Conservation (phyloP, 2,329 filamentous ascomycete genomes). For the Apiospora hydei region DNA sequence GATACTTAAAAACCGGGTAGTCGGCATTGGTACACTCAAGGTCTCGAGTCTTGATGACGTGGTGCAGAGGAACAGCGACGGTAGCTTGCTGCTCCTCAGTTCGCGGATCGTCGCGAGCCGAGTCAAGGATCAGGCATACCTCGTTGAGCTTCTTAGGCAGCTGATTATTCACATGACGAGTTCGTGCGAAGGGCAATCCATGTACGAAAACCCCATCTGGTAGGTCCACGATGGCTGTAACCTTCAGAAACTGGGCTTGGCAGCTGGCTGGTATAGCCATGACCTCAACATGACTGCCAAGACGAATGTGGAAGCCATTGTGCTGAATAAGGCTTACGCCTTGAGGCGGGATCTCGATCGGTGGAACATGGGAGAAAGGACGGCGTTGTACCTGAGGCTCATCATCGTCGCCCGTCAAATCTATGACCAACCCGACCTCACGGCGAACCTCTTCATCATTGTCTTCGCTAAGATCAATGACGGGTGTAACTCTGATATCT, state of each 20-base stretch:
- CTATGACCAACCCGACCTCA: not conserved
- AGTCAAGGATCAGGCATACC: constrained; percentile 37
- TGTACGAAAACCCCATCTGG: constrained; percentile 27
- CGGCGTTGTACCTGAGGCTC: not conserved
- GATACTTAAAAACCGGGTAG: not conserved
- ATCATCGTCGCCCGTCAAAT: not conserved
- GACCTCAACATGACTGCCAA: not conserved
- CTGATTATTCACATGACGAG: constrained; percentile 36
- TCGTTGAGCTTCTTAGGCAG: constrained; percentile 41
- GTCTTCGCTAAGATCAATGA: not conserved
- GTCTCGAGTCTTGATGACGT: constrained; percentile 21
- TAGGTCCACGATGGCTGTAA: not conserved
- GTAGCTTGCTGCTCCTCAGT: constrained; percentile 36
- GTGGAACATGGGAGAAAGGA: too few species aligned
- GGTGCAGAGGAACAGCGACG: constrained; percentile 35
- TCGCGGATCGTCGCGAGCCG: constrained; percentile 36
- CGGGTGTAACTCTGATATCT: not conserved
- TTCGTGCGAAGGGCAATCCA: constrained; percentile 39
- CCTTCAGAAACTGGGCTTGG: not conserved
- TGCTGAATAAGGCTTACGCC: not conserved
- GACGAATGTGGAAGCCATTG: not conserved
- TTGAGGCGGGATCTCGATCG: not conserved
- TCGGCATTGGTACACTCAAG: not conserved
- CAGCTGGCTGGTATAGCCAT: not conserved
- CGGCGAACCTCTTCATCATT: not conserved